Percentiles rank a stretch among this genome's conserved stretches.
Conservation (phyloP, 371 early-diverging fungal species). For the Zychaea mexicana region DNA sequence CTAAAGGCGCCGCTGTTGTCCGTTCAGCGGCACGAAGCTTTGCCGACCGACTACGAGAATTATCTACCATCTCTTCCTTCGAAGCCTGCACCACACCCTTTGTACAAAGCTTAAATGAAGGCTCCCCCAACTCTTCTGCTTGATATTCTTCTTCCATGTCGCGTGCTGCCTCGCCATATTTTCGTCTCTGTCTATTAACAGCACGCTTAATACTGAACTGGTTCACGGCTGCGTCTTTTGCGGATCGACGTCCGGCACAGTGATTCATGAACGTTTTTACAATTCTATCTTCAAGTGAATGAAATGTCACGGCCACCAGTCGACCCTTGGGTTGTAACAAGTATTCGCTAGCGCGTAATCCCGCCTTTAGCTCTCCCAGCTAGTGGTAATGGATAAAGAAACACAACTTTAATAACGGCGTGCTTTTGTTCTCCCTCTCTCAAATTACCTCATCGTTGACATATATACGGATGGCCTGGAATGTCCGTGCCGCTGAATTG, state of each 20-base stretch:
- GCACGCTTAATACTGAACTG: conserved; percentile 40
- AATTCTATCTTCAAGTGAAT: conserved; percentile 75
- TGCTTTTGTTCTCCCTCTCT: no score
- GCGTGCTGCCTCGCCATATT: conserved; percentile 15
- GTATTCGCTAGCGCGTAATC: conserved; percentile 53
- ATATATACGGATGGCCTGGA: conserved; percentile 67
- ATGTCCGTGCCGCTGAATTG: conserved; percentile 57
- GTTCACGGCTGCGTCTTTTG: conserved; percentile 27
- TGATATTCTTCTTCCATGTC: background rate
- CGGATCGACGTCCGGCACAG: conserved; percentile 31
- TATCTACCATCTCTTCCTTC: conserved; percentile 51
- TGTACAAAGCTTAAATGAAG: conserved; percentile 40
- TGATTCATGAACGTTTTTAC: conserved; percentile 65
- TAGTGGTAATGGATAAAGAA: conserved; percentile 9
- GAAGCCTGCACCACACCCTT: conserved; percentile 51
- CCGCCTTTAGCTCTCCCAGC: conserved; percentile 56
- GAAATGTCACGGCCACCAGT: conserved; percentile 70
- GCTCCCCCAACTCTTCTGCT: conserved; percentile 11
- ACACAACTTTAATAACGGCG: background rate
- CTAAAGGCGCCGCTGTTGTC: conserved; percentile 31
- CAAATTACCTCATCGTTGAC: conserved; percentile 71
- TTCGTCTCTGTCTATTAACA: conserved; percentile 28
- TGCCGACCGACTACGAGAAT: conserved; percentile 64
- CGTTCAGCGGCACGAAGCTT: conserved; percentile 59
- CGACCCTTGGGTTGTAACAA: conserved; percentile 58